Base-by-base conservation (phyloP, 306 rosid species). In the Castanea sativa region DNA sequence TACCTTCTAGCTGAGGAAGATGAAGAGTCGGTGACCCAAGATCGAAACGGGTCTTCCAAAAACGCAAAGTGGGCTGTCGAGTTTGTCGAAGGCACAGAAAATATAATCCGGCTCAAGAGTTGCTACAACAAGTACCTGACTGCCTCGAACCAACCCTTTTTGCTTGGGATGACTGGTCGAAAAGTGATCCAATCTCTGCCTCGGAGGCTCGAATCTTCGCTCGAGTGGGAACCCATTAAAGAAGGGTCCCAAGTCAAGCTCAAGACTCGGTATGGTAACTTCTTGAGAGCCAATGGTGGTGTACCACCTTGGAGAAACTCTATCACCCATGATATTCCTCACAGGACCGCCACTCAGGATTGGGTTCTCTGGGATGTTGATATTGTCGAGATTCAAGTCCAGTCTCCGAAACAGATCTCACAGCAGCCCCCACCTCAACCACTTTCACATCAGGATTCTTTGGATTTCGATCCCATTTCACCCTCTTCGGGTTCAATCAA, bases 231-330 rank as follows among this genome's bases (percentile, higher is more conserved):
- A 43, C 97, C 99, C 25, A 0, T 93, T 5, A 80, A 74, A 64
- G 94, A 95, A 6, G 91, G 96, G 19, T 59, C 73, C 15, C 89
- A 55, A 71, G 89, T 89, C 75, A 89, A 83, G 89, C 84, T 95
- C 51, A 91, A 84, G 80, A 91, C 98, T 11, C 83, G 98, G 5
- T 89, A 93, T 35, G 99, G 97, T 0, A 81, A 95, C 56, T 95
- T 93, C 74, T 74, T 95, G 43, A 80, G 99, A 12, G 99, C 92
- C 2, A 95, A 95, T 52, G 97, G 97, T 0, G 97, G 98, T 0
- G 6, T 95, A 21, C 99, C 99, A 0, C 98, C 98, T 1, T 95
- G 99, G 99, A 65, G 96, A 21, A 93, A 95, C 84, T 89, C 97
- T 4, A 89, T 95, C 9, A 95, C 99, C 21, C 97, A 91, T 59